A percentile compares a stretch with the other conserved stretches of the same genome.
These are phyloP conservation scores for Volvariella volvacea DNA, from an alignment of 1,284 basidiomycete species.

Conservation along the genomic window DNA sequence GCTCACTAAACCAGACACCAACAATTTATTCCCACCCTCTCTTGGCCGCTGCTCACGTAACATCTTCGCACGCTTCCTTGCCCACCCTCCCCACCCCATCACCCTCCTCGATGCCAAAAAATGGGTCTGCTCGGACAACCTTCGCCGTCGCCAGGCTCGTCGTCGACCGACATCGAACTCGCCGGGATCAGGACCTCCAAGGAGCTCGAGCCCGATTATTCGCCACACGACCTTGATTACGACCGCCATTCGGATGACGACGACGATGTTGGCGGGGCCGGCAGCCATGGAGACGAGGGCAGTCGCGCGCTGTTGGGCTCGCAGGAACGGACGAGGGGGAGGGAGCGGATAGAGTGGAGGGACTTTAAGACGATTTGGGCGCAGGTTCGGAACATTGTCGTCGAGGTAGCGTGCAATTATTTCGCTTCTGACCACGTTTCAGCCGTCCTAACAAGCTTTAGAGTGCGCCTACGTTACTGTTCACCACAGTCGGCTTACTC, in stretches of 20 bases:
- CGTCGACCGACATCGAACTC: slow-evolving; percentile 3
- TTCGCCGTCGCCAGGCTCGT: not conserved
- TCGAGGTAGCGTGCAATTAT: slow-evolving; percentile 41
- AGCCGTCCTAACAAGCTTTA: slow-evolving; percentile 20
- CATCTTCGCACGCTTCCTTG: slow-evolving; percentile 2
- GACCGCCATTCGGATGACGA: slow-evolving; percentile 9
- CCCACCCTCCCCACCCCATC: too few relatives aligned
- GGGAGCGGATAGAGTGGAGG: slow-evolving; percentile 8
- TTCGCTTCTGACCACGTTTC: slow-evolving; percentile 4
- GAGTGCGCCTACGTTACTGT: slow-evolving; percentile 67
- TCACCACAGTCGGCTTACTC: slow-evolving; percentile 68
- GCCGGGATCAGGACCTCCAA: too few relatives aligned
- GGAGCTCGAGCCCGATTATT: too few relatives aligned
- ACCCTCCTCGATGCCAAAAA: too few relatives aligned
- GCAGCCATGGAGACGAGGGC: slow-evolving; percentile 22
- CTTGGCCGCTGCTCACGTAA: slow-evolving; percentile 3
- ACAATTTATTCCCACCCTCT: not conserved
- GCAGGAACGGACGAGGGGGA: slow-evolving; percentile 12
- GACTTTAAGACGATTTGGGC: slow-evolving; percentile 31
- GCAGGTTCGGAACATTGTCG: slow-evolving; percentile 51
- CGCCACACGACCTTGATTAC: not conserved
- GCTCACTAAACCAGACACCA: slow-evolving; percentile 6
- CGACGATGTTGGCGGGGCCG: slow-evolving; percentile 24
- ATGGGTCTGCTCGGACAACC: too few relatives aligned
- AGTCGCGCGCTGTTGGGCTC: slow-evolving; percentile 26